Percentiles rank a stretch among this genome's conserved stretches.
Conservation (phyloP, 345 rosid genomes). For the Cochlearia excelsa region DNA sequence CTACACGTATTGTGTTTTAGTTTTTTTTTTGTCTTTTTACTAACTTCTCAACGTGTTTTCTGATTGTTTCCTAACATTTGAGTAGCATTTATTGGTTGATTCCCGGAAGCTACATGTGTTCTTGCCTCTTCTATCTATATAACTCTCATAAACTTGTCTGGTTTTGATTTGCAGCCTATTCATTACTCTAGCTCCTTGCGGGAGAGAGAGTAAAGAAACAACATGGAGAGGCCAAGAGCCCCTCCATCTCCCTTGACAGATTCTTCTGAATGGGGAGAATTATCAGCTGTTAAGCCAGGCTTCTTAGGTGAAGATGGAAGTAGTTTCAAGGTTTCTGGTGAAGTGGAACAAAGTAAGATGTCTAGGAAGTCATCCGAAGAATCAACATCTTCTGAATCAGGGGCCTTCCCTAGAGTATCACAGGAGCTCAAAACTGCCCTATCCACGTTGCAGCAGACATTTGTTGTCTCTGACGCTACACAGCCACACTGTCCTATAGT, state of each 20-base stretch:
- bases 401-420: slow-evolving; percentile 67
- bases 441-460: slow-evolving; percentile 85
- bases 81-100: slow-evolving; percentile 27
- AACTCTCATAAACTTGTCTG: slow-evolving; percentile 25
- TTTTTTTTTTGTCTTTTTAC: background rate
- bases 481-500: slow-evolving; percentile 86
- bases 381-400: slow-evolving; percentile 42
- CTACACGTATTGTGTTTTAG: slow-evolving; percentile 3
- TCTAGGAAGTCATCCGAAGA: slow-evolving; percentile 71
- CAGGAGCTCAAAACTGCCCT: slow-evolving; percentile 88
- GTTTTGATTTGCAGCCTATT: slow-evolving; percentile 23
- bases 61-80: slow-evolving; percentile 24
- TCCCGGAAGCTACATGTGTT: no score
- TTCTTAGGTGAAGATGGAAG: slow-evolving; percentile 40
- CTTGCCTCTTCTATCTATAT: slow-evolving; percentile 20
- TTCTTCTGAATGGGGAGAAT: slow-evolving; percentile 73
- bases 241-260: slow-evolving; percentile 30
- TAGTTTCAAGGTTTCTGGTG: slow-evolving; percentile 50
- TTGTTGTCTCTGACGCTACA: slow-evolving; percentile 91
- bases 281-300: slow-evolving; percentile 48
- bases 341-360: slow-evolving; percentile 44
- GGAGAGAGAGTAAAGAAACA: slow-evolving; percentile 10
- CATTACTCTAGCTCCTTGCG: slow-evolving; percentile 21
- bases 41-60: slow-evolving; percentile 30
- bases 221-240: slow-evolving; percentile 39